phyloP scores from a whole-genome alignment of 371 early-diverging fungal genomes.

The Capniomyces stellatus region DNA sequence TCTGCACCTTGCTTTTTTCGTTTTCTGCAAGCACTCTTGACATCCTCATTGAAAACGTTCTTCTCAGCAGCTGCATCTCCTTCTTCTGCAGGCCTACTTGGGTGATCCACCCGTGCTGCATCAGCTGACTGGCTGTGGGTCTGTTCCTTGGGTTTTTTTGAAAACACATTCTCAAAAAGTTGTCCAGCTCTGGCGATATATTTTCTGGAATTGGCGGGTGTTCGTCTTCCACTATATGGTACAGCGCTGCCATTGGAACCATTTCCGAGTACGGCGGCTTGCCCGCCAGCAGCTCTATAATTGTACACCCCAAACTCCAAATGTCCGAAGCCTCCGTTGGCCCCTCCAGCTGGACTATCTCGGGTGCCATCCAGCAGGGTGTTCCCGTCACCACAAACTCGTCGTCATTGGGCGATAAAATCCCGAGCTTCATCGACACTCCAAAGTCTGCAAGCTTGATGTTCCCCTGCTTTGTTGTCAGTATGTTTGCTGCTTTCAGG shows the following conservation, averaged over 20 bases:
- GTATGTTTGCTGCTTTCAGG: conserved; percentile 88
- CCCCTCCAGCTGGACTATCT: conserved; percentile 73
- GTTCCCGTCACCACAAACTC: conserved; percentile 62
- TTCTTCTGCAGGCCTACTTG: conserved; percentile 26
- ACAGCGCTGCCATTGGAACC: conserved; percentile 70
- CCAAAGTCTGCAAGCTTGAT: conserved; percentile 95
- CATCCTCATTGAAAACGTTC: conserved; percentile 1
- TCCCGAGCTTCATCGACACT: conserved; percentile 61
- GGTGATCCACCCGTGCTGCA: conserved; percentile 50
- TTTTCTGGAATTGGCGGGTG: conserved; percentile 69
- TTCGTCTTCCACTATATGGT: conserved; percentile 77
- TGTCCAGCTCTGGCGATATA: conserved; percentile 52
- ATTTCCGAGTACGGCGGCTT: conserved; percentile 70
- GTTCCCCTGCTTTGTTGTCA: conserved; percentile 82
- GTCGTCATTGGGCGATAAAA: conserved; percentile 31
- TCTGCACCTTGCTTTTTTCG: neutral
- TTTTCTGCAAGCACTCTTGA: conserved; percentile 1
- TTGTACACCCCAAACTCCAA: conserved; percentile 76
- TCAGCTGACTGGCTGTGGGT: conserved; percentile 46
- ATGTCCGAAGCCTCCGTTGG: conserved; percentile 71
- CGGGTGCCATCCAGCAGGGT: conserved; percentile 98
- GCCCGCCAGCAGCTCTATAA: conserved; percentile 70
- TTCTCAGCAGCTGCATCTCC: neutral
- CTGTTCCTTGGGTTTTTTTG: conserved; percentile 51
- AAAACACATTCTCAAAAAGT: conserved; percentile 63